A percentile compares a stretch with the other conserved stretches of the same genome.
phyloP scores from a whole-genome alignment of 2,329 filamentous ascomycete genomes.

The Hysterium pulicare region DNA sequence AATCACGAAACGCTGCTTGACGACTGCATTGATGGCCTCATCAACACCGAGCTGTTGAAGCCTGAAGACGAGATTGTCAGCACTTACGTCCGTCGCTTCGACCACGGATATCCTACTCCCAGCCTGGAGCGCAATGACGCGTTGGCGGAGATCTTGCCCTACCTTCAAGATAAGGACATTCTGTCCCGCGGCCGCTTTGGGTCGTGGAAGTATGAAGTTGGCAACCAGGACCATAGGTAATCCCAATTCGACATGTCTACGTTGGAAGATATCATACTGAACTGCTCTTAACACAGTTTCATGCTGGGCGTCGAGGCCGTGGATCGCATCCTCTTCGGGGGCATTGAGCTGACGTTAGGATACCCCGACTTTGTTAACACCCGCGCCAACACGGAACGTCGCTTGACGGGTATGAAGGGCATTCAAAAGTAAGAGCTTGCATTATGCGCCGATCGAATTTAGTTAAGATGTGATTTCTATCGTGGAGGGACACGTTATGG shows the following conservation, averaged over 20 bases:
- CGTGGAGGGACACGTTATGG: no score
- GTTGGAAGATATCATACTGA: no score
- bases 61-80: constrained; percentile 89
- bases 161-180: constrained; percentile 82
- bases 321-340: constrained; percentile 78
- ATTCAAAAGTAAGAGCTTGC: no score
- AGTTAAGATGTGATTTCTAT: no score
- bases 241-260: no score
- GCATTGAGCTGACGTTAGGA: constrained; percentile 82
- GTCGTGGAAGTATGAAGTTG: constrained; percentile 91
- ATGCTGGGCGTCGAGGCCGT: constrained; percentile 88
- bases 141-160: constrained; percentile 81
- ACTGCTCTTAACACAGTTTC: no score
- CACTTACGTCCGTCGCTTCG: constrained; percentile 91
- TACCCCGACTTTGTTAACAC: constrained; percentile 95
- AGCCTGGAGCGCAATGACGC: constrained; percentile 87
- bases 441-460: no score
- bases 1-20: constrained; percentile 74
- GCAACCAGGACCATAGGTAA: constrained; percentile 92
- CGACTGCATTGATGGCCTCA: constrained; percentile 85
- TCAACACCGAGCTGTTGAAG: constrained; percentile 92
- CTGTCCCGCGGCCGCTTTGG: constrained; percentile 90
- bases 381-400: no score
- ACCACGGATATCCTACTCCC: constrained; percentile 93
- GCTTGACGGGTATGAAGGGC: no score